Evolutionary conservation across 1,284 basidiomycete genomes (phyloP), one percentile per base, ranked within the genome.

Genomic region (Neolentinus lepideus): DNA sequence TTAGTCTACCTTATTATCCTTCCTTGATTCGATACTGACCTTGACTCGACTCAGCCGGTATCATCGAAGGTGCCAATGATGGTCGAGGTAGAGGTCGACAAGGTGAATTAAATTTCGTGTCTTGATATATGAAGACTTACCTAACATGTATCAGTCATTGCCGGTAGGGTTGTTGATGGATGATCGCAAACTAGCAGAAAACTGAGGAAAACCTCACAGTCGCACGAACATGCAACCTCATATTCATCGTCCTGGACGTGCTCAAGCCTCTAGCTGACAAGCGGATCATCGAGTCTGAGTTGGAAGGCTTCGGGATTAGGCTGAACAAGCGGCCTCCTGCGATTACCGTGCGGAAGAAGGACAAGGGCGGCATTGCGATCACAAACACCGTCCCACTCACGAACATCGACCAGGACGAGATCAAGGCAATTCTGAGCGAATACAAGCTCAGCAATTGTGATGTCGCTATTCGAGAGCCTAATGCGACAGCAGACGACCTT

Each of bases 41-140:
- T 45, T 36, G 46, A 53, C 46, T 54, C 16, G 51, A 54, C 27
- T 51, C 58, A 92, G 90, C 93, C 60, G 96, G 96, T 80, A 99
- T 99, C 62, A 99, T 99, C 61, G 97, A 99, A 72, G 97, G 97
- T 63, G 97, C 97, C 31, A 96, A 96, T 68, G 97, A 99, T 67
- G 96, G 96, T 60, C 89, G 94, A 71, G 97, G 97, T 75, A 81
- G 97, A 79, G 97, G 97, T 80, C 85, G 92, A 64, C 97, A 99
- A 81, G 96, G 88, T 79, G 64, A 58, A 77, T 71, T 29, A 29
- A 8, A 21, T n/a, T 43, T 43, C 16, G 33, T 16, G 9, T 9
- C 16, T 35, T 9, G 9, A 14, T 46, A 3, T 35, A 31, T 29
- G 22, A 27, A 38, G 38, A 57, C 14, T 55, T 52, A 45, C 43